Percentiles rank a stretch among this genome's conserved stretches.
Evolutionary conservation across 2,329 filamentous ascomycete species (phyloP).

Genomic region (Botryosphaeria agaves): DNA sequence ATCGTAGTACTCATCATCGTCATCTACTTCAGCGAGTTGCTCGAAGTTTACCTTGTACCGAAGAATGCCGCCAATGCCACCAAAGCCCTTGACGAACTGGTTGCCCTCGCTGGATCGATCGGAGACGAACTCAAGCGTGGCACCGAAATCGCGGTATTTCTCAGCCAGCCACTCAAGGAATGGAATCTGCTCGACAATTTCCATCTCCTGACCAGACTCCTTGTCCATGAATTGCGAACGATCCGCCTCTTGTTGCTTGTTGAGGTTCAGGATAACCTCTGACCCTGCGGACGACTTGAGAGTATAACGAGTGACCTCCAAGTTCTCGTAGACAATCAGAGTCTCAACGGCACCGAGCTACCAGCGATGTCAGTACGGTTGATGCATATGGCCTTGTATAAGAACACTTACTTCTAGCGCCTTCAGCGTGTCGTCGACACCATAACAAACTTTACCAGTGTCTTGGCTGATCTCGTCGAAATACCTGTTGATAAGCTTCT

Average conservation of each 20-base stretch:
- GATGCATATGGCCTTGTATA: too few relatives aligned
- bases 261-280: conserved; percentile 70
- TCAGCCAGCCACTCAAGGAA: conserved; percentile 99
- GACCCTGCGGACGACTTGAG: conserved; percentile 61
- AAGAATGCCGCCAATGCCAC: conserved; percentile 91
- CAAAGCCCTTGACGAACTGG: conserved; percentile 98
- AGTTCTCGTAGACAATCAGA: conserved; percentile 91
- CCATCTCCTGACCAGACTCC: conserved; percentile 94
- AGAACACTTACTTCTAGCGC: conserved; percentile 53
- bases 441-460: conserved; percentile 91
- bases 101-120: conserved; percentile 96
- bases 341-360: conserved; percentile 91
- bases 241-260: conserved; percentile 64
- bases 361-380: too few relatives aligned
- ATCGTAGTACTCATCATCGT: conserved; percentile 71
- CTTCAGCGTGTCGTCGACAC: conserved; percentile 94
- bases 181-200: conserved; percentile 67
- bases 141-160: conserved; percentile 95
- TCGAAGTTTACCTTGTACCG: conserved; percentile 99
- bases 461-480: conserved; percentile 99
- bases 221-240: conserved; percentile 87
- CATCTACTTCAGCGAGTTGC: conserved; percentile 80
- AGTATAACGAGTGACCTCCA: conserved; percentile 84
- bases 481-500: conserved; percentile 98
- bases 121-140: conserved; percentile 89